These are phyloP conservation scores for Peterozyma xylosa DNA, from an alignment of 805 yeast genomes.

Conservation along the genomic window DNA sequence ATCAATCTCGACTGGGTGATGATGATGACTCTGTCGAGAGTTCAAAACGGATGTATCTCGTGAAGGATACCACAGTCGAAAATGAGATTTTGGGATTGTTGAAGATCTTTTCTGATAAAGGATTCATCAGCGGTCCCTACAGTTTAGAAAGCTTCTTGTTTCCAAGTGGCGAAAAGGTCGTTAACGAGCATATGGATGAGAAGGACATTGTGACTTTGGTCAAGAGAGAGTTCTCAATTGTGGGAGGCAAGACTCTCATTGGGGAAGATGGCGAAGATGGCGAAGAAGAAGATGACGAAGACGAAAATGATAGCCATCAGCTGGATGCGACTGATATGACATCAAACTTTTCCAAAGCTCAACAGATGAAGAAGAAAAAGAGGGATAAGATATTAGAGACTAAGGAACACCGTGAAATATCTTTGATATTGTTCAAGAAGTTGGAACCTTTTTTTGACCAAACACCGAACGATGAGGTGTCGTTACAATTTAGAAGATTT, in stretches of 20 bases:
- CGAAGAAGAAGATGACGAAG: background rate
- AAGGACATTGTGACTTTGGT: slow-evolving; percentile 24
- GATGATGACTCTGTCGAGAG: slow-evolving; percentile 4
- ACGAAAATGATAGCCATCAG: background rate
- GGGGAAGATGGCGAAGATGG: background rate
- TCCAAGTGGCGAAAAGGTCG: slow-evolving; percentile 27
- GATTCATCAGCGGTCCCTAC: slow-evolving; percentile 10
- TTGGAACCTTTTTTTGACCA: slow-evolving; percentile 7
- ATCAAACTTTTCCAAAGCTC: background rate
- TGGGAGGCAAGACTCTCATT: background rate
- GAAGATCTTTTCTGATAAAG: slow-evolving; percentile 12
- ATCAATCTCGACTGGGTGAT: slow-evolving; percentile 1
- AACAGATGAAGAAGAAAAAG: background rate
- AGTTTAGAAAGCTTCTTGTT: slow-evolving; percentile 24
- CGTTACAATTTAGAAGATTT: slow-evolving; percentile 6
- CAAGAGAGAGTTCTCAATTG: slow-evolving; percentile 11
- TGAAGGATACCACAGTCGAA: slow-evolving; percentile 16
- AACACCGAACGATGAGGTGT: background rate
- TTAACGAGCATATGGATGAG: slow-evolving; percentile 23
- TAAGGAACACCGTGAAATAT: slow-evolving; percentile 1
- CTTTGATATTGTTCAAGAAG: background rate
- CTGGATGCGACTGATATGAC: background rate
- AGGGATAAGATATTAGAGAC: background rate
- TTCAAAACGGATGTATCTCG: slow-evolving; percentile 2
- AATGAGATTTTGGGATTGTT: slow-evolving; percentile 15